phyloP scores from a whole-genome alignment of 169 alveolate species.

The Plasmodium gonderi region DNA sequence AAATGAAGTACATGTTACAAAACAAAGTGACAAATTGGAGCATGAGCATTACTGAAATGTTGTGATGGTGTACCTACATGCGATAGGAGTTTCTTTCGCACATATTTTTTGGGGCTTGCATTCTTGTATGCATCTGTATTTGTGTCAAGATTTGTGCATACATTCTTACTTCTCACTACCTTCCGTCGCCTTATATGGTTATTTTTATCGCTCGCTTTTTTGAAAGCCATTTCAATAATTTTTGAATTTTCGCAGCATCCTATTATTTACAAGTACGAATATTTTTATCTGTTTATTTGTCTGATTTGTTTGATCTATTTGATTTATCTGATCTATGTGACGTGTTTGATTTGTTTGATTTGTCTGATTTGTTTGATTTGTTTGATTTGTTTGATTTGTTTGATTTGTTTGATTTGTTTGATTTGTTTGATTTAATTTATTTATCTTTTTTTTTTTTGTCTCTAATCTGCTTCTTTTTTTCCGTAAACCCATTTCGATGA shows the following conservation, averaged over 20 bases:
- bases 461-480: too few species aligned
- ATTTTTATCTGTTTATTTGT: not conserved
- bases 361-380: too few species aligned
- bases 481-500: too few species aligned
- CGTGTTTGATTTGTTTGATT: too few species aligned
- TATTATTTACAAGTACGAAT: not conserved
- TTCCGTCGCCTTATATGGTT: not conserved
- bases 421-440: too few species aligned
- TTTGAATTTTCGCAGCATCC: conserved; percentile 7
- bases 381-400: too few species aligned
- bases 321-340: not conserved
- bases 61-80: not conserved
- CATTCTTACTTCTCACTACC: not conserved
- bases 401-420: too few species aligned
- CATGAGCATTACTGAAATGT: conserved; percentile 44
- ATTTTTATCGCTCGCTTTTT: not conserved
- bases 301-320: not conserved
- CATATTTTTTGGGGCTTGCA: not conserved
- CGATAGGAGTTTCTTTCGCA: not conserved
- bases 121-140: not conserved
- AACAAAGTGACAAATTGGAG: conserved; percentile 29
- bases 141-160: not conserved
- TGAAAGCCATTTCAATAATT: not conserved
- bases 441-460: too few species aligned
- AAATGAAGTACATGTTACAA: conserved; percentile 43